Base-by-base conservation (phyloP, 2,329 filamentous ascomycete species). In the Aureobasidium sp. region DNA sequence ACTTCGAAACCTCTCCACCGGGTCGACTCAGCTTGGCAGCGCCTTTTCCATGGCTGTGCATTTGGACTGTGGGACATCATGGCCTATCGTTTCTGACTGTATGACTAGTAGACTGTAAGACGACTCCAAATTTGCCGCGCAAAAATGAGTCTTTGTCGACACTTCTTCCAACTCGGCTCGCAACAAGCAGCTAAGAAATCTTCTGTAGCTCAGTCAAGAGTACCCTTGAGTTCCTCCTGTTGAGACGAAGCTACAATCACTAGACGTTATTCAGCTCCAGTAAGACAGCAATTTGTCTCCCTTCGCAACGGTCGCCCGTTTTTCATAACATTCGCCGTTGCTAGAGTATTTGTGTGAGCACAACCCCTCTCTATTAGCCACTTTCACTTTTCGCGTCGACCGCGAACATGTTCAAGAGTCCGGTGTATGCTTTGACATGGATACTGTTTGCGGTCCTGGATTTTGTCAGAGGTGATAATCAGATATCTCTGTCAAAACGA, bases 241-340 rank as follows among this genome's bases (percentile, higher is more conserved):
- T n/a, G 6, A 22, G 27, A 36, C 22, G 15, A 14, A 29, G 29
- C 39, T 44, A 29, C 2, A 22, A 45, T 15, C 12, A 36, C 22
- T 12, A 34, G 53, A 45, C 39, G 39, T 57, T 57, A 12, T 27
- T 45, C 53, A 57, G 53, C 53, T n/a, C 25, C 27, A 31, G 12
- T 29, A 34, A 15, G 17, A 45, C 25, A 45, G 15, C n/a, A 45
- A 36, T 57, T n/a, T 34, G 29, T 25, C 53, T 34, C 29, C 25
- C 37, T 44, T 27, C 37, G 27, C 29, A 57, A 57, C 53, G 53
- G 53, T 36, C 39, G 53, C 17, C 53, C 53, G 53, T 57, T 57
- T 27, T 5, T 57, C 53, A 5, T 45, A 57, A 57, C 27, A 57
- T 45, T 22, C 12, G 37, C 51, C 53, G 34, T 57, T 45, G 42